Conservation (phyloP, 768 basidiomycete species). For the Mycena capillaripes region DNA sequence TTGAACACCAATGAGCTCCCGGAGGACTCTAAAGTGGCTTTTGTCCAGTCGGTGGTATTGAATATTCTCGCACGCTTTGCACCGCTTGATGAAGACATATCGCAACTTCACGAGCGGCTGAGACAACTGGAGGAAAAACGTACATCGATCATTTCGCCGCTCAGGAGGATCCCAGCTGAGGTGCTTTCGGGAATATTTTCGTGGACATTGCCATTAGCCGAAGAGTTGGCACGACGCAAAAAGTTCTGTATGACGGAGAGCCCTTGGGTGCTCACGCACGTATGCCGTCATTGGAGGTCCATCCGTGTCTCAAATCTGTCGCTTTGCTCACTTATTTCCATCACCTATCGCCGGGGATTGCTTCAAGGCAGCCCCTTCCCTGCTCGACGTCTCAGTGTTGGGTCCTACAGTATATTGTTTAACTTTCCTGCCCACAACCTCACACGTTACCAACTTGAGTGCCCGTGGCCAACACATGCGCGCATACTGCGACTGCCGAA, state of each 20-base stretch:
- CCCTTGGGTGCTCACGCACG: constrained; percentile 2
- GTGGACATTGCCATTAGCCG: not conserved
- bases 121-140: no score
- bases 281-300: not conserved
- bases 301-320: not conserved
- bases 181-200: constrained; percentile 2
- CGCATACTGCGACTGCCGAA: not conserved
- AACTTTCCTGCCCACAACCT: not conserved
- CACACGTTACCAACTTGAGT: not conserved
- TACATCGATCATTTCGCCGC: no score
- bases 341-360: not conserved
- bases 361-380: not conserved
- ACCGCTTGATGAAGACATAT: no score
- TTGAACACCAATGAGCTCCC: no score
- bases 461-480: not conserved
- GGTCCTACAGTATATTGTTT: not conserved
- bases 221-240: not conserved
- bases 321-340: not conserved
- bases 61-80: no score
- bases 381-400: not conserved
- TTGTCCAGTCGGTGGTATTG: no score
- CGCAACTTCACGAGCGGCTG: no score
- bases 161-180: constrained; percentile 1
- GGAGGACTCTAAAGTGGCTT: no score
- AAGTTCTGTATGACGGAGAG: not conserved